Evolutionary conservation across 1,284 basidiomycete genomes (phyloP), one percentile per base, ranked within the genome.

Genomic region (Cutaneotrichosporon mucoides): DNA sequence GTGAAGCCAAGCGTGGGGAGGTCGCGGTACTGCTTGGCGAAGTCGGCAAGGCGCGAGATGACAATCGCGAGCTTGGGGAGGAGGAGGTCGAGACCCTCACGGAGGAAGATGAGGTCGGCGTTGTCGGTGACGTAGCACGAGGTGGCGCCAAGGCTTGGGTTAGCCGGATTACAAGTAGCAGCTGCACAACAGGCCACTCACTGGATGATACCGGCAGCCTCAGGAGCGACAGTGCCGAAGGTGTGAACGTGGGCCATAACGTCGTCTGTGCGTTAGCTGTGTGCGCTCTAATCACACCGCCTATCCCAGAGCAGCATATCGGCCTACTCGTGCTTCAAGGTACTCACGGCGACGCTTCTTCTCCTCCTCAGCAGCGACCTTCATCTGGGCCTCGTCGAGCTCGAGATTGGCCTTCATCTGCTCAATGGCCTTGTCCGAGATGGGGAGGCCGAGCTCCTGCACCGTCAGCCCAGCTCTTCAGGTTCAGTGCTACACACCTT

Each of bases 241-340:
- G 92, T 95, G 79, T 99, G 92, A 44, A 99, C 95, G 77, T 99
- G 95, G 0, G 95, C 95, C 95, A 99, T 99, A 55, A 98, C 94
- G 79, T 98, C 95, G 80, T 99, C 76, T 78, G 55, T 9, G 51
- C 12, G 53, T 59, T 48, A 64, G 60, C 42, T 24, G 24, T 13
- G 36, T 16, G 38, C 35, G 33, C 12, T 48, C 43, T 43, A 7
- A 11, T 2, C 24, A 24, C 24, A 24, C 24, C 24, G 24, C 24
- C 3, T 24, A 24, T 24, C 24, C 24, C 24, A 24, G 24, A 2
- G 24, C 2, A 24, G 24, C 24, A 24, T 24, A 24, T 24, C 24
- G 24, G 24, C 24, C 24, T 24, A 24, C 24, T 24, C 24, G 24
- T 24, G 24, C 3, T 24, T 24, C 24, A 24, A 24, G 24, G 4